Evolutionary conservation across 768 basidiomycete species (phyloP).

Genomic region (Russula vinacea): DNA sequence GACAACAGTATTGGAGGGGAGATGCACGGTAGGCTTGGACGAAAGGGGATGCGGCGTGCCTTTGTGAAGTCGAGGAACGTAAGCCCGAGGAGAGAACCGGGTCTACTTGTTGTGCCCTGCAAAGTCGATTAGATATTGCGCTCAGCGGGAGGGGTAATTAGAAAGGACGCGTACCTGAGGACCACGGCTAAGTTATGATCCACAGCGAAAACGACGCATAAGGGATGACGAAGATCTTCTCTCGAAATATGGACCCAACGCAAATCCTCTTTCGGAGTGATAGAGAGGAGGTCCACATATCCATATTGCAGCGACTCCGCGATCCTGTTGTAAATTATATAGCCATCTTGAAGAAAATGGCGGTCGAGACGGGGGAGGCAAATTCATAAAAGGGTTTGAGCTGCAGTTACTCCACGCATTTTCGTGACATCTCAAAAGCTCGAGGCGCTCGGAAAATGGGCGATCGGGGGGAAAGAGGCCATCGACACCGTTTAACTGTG

Average conservation of each 20-base stretch:
- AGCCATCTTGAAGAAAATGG: constrained; percentile 14
- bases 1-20: neutral
- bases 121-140: neutral
- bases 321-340: constrained; percentile 5
- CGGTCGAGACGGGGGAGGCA: neutral
- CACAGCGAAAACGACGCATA: constrained; percentile 8
- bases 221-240: neutral
- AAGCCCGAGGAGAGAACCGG: constrained; percentile 3
- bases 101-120: neutral
- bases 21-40: neutral
- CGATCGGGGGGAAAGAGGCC: constrained; percentile 9
- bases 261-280: neutral
- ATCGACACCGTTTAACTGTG: constrained; percentile 16
- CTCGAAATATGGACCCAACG: constrained; percentile 6
- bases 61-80: constrained; percentile 14
- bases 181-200: constrained; percentile 19
- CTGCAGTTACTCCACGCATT: constrained; percentile 17
- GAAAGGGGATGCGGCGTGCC: constrained; percentile 19
- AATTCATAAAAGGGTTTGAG: constrained; percentile 6
- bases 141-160: neutral
- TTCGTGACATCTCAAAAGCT: constrained; percentile 16
- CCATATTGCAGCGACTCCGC: neutral
- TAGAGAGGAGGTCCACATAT: constrained; percentile 16
- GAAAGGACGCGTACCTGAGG: constrained; percentile 5
- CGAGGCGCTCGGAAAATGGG: constrained; percentile 19